These are phyloP conservation scores for Verbascum thapsus DNA, from an alignment of 257 asterid genomes.

Conservation along the genomic window DNA sequence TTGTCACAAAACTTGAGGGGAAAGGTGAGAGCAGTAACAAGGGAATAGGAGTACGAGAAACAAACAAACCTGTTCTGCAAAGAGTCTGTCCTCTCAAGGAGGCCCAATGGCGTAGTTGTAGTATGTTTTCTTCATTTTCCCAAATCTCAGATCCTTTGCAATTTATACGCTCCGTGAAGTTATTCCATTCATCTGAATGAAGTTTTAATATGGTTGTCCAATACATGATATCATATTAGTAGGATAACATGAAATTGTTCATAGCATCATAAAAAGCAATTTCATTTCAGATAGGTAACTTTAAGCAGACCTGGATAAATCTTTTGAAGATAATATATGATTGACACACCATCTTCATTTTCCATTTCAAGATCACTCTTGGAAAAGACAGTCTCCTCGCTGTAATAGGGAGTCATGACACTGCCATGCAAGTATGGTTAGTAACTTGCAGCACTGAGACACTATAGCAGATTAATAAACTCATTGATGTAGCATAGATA, in stretches of 20 bases:
- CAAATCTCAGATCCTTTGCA: conserved; percentile 71
- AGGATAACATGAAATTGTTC: conserved; percentile 8
- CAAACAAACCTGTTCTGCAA: conserved; percentile 73
- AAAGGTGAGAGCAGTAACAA: conserved; percentile 9
- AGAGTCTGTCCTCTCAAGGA: conserved; percentile 99
- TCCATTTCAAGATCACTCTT: conserved; percentile 96
- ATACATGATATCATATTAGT: conserved; percentile 18
- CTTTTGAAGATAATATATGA: conserved; percentile 80
- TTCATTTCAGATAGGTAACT: conserved; percentile 28
- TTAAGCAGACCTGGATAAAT: conserved; percentile 85
- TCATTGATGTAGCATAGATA: conserved; percentile 15
- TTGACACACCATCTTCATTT: conserved; percentile 96
- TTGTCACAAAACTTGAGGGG: conserved; percentile 23
- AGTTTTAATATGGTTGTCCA: conserved; percentile 20
- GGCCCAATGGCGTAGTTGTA: conserved; percentile 98
- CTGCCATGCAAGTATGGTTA: conserved; percentile 54
- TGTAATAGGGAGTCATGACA: conserved; percentile 94
- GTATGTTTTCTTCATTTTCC: conserved; percentile 85
- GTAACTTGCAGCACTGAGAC: conserved; percentile 10
- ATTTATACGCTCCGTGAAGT: conserved; percentile 85
- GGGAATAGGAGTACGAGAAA: conserved; percentile 2
- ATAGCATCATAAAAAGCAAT: conserved; percentile 16
- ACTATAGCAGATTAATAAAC: conserved; percentile 6
- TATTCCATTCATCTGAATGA: conserved; percentile 91
- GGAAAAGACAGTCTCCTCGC: conserved; percentile 96